These are phyloP conservation scores for Globisporangium echinulatum DNA, from an alignment of 352 stramenopile species.

Conservation along the genomic window DNA sequence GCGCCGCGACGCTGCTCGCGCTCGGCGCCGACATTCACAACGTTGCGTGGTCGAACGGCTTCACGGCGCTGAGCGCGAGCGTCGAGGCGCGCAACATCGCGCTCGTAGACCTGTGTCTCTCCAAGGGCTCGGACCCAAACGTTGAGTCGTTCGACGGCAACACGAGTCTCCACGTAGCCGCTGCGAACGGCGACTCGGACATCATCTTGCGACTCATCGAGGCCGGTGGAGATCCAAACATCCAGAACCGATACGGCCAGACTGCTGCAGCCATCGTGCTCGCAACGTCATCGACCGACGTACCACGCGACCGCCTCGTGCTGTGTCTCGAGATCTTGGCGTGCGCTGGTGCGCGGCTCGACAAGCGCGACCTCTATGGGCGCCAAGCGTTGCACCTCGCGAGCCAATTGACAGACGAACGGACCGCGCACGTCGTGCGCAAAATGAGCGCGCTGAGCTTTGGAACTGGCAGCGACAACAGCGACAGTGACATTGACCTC, in stretches of 20 bases:
- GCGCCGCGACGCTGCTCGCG: conserved; percentile 54
- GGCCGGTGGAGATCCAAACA: conserved; percentile 47
- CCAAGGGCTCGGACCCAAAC: conserved; percentile 64
- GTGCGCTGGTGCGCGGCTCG: conserved; percentile 34
- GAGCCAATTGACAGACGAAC: conserved; percentile 32
- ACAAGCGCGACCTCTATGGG: conserved; percentile 62
- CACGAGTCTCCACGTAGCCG: conserved; percentile 70
- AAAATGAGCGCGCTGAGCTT: conserved; percentile 21
- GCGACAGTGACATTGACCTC: conserved; percentile 38
- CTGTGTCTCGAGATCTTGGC: conserved; percentile 49
- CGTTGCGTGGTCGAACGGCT: conserved; percentile 74
- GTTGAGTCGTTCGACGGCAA: conserved; percentile 48
- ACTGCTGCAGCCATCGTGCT: conserved; percentile 53
- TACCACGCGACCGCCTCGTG: conserved; percentile 19
- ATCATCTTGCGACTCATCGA: conserved; percentile 55
- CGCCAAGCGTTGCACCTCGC: conserved; percentile 49
- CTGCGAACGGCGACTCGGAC: conserved; percentile 26
- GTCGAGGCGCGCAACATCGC: conserved; percentile 30
- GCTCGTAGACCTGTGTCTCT: conserved; percentile 64
- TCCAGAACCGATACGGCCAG: conserved; percentile 67
- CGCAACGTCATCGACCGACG: conserved; percentile 14
- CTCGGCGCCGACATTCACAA: conserved; percentile 58
- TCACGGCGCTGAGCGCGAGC: conserved; percentile 58
- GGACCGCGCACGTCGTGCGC: conserved; percentile 22
- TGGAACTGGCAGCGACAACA: conserved; percentile 4